Percentiles rank a stretch among this genome's conserved stretches.
Evolutionary conservation across 768 basidiomycete species (phyloP).

Genomic region (Naematelia encephala): DNA sequence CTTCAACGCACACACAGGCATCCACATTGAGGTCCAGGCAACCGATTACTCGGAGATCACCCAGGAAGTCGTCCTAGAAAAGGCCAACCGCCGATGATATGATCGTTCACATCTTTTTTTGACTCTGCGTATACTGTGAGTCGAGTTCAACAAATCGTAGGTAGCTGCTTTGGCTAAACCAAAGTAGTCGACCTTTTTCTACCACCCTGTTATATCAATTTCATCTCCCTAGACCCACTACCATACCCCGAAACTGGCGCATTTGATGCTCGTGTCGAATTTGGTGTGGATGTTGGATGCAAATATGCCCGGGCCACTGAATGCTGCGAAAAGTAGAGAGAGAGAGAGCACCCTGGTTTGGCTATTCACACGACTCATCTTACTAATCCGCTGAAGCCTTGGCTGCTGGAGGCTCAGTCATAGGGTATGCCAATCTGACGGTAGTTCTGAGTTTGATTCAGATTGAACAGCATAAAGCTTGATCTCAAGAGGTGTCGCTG

Average conservation of each 20-base stretch:
- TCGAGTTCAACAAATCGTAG: no score
- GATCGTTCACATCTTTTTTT: not conserved
- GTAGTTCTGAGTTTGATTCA: no score
- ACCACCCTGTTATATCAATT: not conserved
- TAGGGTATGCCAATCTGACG: no score
- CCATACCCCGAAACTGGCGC: not conserved
- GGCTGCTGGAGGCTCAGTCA: no score
- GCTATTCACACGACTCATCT: no score
- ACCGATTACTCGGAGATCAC: constrained; percentile 73
- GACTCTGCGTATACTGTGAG: not conserved
- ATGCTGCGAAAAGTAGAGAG: not conserved
- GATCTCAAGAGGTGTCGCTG: no score
- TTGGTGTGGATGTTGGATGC: not conserved
- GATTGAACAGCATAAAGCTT: no score
- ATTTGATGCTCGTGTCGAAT: not conserved
- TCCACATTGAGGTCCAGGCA: constrained; percentile 78
- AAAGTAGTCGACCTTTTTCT: not conserved
- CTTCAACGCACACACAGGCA: constrained; percentile 45
- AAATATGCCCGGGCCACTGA: no score
- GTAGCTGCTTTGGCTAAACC: no score
- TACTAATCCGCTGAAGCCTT: no score
- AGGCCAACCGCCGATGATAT: constrained; percentile 27
- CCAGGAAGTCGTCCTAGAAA: constrained; percentile 54
- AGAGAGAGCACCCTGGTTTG: no score
- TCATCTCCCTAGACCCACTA: not conserved